A percentile compares a stretch with the other conserved stretches of the same genome.
Evolutionary conservation across 495 filamentous ascomycete genomes (phyloP).

Genomic region (Penicillium soppii): DNA sequence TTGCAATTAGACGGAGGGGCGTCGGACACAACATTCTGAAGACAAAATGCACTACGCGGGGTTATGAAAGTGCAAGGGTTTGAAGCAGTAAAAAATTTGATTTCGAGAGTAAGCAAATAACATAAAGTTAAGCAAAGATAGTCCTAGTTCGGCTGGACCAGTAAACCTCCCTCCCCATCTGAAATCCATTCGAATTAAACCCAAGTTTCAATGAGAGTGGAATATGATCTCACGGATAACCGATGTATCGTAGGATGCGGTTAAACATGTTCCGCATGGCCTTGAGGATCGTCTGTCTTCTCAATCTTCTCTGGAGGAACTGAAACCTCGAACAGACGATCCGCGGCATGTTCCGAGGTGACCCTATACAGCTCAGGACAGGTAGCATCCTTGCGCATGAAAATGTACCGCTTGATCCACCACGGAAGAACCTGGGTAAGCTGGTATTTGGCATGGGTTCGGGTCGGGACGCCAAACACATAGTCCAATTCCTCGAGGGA

Average conservation of each 20-base stretch:
- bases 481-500: constrained; percentile 57
- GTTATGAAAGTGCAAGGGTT: background rate
- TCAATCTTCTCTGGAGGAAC: background rate
- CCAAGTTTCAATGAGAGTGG: no score
- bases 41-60: background rate
- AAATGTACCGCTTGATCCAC: constrained; percentile 53
- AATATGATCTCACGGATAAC: no score
- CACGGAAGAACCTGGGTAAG: constrained; percentile 46
- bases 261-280: background rate
- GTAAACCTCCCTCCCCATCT: background rate
- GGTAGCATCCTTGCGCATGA: constrained; percentile 35
- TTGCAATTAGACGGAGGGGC: constrained; percentile 27
- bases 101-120: no score
- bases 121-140: background rate
- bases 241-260: background rate
- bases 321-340: background rate
- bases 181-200: background rate
- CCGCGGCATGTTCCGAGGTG: background rate
- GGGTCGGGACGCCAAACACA: constrained; percentile 54
- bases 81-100: no score
- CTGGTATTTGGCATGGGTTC: constrained; percentile 50
- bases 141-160: background rate
- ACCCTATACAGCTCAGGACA: constrained; percentile 43
- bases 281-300: background rate
- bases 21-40: constrained; percentile 12